Percentiles rank a stretch among this genome's conserved stretches.
phyloP scores from a whole-genome alignment of 2,329 filamentous ascomycete genomes.

The Botrytis galanthina region DNA sequence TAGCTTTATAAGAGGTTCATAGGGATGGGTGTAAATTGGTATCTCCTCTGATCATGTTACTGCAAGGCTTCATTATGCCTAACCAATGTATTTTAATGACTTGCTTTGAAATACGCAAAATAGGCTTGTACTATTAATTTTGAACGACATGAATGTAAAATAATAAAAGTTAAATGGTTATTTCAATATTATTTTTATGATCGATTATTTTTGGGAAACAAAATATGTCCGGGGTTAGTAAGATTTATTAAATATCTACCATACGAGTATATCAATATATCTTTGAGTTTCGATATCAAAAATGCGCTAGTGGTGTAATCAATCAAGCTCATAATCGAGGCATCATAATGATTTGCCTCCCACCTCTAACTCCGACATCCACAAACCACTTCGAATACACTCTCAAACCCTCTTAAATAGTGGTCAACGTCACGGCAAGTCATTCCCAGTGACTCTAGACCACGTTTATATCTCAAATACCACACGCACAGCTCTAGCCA shows the following conservation, averaged over 20 bases:
- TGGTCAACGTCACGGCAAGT: constrained; percentile 25
- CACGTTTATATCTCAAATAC: constrained; percentile 16
- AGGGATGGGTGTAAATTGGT: neutral
- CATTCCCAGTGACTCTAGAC: constrained; percentile 26
- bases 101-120: neutral
- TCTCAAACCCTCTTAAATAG: constrained; percentile 27
- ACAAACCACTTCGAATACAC: constrained; percentile 11
- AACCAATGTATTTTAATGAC: constrained; percentile 13
- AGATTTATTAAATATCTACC: neutral
- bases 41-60: constrained; percentile 10
- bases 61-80: neutral
- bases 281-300: constrained; percentile 11
- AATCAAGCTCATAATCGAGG: constrained; percentile 16
- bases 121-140: neutral
- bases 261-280: neutral
- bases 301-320: constrained; percentile 19
- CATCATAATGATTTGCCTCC: constrained; percentile 21
- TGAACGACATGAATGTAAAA: neutral
- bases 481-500: constrained; percentile 33
- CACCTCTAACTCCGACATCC: constrained; percentile 16
- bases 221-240: neutral
- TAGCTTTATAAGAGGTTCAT: neutral
- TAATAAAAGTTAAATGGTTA: neutral
- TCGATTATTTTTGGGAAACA: neutral
- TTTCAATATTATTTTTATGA: neutral